These are phyloP conservation scores for Ophiostoma fasciatum DNA, from an alignment of 2,329 filamentous ascomycete genomes.

Conservation along the genomic window DNA sequence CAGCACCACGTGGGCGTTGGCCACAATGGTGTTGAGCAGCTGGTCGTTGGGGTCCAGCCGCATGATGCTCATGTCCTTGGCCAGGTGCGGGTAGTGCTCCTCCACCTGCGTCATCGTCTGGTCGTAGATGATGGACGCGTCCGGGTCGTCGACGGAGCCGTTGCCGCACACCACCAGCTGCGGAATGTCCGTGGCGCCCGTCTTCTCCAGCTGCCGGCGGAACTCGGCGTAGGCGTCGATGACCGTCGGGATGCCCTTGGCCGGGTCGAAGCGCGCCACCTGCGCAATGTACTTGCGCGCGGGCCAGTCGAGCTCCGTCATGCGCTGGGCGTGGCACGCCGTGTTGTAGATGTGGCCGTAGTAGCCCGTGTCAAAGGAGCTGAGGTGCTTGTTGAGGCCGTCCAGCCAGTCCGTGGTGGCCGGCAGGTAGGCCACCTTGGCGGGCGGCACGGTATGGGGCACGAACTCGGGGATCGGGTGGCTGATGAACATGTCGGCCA, in stretches of 20 bases:
- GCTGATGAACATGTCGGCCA: constrained; percentile 66
- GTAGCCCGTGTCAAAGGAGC: constrained; percentile 54
- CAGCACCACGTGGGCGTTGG: constrained; percentile 56
- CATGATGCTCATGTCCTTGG: constrained; percentile 56
- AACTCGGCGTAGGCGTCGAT: constrained; percentile 64
- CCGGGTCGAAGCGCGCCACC: constrained; percentile 68
- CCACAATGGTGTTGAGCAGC: constrained; percentile 61
- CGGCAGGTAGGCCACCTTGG: constrained; percentile 60
- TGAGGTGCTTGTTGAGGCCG: constrained; percentile 63
- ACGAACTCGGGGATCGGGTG: constrained; percentile 68
- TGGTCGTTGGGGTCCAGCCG: constrained; percentile 67
- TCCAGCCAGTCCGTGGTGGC: constrained; percentile 77
- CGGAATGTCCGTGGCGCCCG: constrained; percentile 37
- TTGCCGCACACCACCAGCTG: constrained; percentile 70
- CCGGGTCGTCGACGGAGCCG: constrained; percentile 67
- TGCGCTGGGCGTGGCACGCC: constrained; percentile 42
- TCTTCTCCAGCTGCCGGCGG: constrained; percentile 41
- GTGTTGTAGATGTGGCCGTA: constrained; percentile 62
- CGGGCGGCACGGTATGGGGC: constrained; percentile 46
- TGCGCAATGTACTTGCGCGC: constrained; percentile 61
- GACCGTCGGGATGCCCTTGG: constrained; percentile 68
- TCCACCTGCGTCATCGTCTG: constrained; percentile 55
- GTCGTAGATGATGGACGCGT: constrained; percentile 58
- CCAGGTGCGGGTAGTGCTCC: constrained; percentile 43
- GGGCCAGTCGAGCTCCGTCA: constrained; percentile 44